Base-by-base conservation (phyloP, 345 rosid genomes). In the Zanthoxylum bungeanum region DNA sequence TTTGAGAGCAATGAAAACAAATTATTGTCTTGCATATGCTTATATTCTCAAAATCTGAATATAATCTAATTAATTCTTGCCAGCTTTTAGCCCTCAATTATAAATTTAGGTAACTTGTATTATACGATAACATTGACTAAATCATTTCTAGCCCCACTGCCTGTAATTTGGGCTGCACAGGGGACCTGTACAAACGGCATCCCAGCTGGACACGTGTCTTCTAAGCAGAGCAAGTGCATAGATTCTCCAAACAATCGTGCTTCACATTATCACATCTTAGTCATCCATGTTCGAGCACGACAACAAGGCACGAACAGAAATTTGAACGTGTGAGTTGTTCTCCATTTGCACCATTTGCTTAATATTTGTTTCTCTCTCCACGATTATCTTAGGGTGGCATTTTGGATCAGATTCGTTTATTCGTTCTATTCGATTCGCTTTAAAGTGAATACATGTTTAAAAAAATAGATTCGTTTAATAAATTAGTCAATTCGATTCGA, bases 291-390 rank as follows among this genome's bases (percentile, higher is more conserved):
- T 53, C n/a, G 28, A 39, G 21, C 78, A 66, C 64, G 84, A 77
- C 76, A 78, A 22, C 3, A 22, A 46, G 37, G 59, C 77, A 33
- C 47, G 62, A 73, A 55, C 64, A 64, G 39, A 63, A 68, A 50
- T 42, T n/a, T 36, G 75, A 60, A 67, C 73, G 36, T 64, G 84
- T 71, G 70, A 59, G 84, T 69, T 73, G 80, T 74, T 50, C 49
- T 34, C 77, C 82, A 68, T 61, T 67, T 40, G 50, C 52, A 25
- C 40, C 8, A 17, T 17, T 4, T 64, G 14, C 16, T 4, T 49
- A 5, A 11, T 40, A 12, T 53, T 17, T 65, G 8, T 55, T 28
- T 64, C 75, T 77, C 76, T 79, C 76, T 77, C 81, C 12, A 21
- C 69, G 66, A 42, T 66, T 69, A 42, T 77, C n/a, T n/a, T n/a